A percentile compares a stretch with the other conserved stretches of the same genome.
These are phyloP conservation scores for Bacidia rubella DNA, from an alignment of 495 filamentous ascomycete species.

Conservation along the genomic window DNA sequence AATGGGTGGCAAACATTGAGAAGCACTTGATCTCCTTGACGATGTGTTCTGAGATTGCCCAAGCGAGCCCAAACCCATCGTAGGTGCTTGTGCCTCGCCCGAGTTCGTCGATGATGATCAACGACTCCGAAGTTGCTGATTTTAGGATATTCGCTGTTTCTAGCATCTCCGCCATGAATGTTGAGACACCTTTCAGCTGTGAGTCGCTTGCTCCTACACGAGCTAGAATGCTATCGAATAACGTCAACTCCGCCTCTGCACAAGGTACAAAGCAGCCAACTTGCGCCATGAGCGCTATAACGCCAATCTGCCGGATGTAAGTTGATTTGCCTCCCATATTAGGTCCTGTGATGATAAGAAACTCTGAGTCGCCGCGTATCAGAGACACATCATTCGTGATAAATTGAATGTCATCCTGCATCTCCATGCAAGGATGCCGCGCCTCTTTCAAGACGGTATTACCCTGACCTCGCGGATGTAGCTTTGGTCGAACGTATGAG, in stretches of 20 bases:
- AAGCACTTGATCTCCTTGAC: conserved; percentile 88
- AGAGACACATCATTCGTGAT: conserved; percentile 95
- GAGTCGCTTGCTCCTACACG: conserved; percentile 91
- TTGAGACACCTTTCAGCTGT: conserved; percentile 94
- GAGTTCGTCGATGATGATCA: conserved; percentile 99
- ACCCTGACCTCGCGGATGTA: conserved; percentile 84
- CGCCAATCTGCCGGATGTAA: conserved; percentile 95
- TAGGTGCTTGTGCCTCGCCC: conserved; percentile 96
- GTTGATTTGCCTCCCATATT: conserved; percentile 99
- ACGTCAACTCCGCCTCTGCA: conserved; percentile 75
- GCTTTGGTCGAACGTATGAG: conserved; percentile 79
- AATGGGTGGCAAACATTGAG: conserved; percentile 93
- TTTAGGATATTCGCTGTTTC: conserved; percentile 98
- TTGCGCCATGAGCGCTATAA: conserved; percentile 96
- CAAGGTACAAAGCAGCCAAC: conserved; percentile 95
- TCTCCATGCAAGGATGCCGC: conserved; percentile 96
- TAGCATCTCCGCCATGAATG: conserved; percentile 99
- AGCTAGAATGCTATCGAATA: conserved; percentile 96
- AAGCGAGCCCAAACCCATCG: conserved; percentile 94
- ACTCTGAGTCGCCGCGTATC: conserved; percentile 65
- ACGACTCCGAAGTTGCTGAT: conserved; percentile 78
- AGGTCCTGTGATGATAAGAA: conserved; percentile 94
- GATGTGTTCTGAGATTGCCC: conserved; percentile 97
- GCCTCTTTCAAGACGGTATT: conserved; percentile 84
- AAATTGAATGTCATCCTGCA: conserved; percentile 97